These are phyloP conservation scores for Candida ulmi DNA, from an alignment of 805 yeast species.

Conservation along the genomic window DNA sequence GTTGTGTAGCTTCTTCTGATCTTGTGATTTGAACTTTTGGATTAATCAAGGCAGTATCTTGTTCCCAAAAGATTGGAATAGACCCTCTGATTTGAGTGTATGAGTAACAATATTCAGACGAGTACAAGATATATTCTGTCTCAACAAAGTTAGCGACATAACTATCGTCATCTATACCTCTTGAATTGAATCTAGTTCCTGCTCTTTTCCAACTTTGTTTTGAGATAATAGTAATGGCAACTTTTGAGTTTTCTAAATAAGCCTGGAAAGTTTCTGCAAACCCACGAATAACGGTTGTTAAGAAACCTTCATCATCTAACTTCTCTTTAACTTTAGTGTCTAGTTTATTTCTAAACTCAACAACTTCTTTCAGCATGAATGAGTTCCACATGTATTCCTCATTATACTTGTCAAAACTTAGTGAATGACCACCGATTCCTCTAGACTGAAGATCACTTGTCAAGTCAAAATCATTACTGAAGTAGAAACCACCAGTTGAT, in stretches of 20 bases:
- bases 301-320: conserved; percentile 71
- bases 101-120: conserved; percentile 53
- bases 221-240: conserved; percentile 71
- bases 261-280: conserved; percentile 75
- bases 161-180: conserved; percentile 95
- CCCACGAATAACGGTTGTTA: conserved; percentile 92
- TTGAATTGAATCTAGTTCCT: conserved; percentile 89
- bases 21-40: conserved; percentile 89
- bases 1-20: conserved; percentile 87
- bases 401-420: conserved; percentile 57
- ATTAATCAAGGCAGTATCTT: conserved; percentile 83
- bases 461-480: conserved; percentile 86
- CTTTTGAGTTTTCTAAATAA: conserved; percentile 29
- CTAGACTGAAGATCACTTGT: conserved; percentile 81
- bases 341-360: conserved; percentile 66
- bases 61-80: conserved; percentile 97
- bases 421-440: conserved; percentile 45
- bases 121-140: conserved; percentile 75
- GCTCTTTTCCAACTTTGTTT: conserved; percentile 97
- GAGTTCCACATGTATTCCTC: conserved; percentile 96
- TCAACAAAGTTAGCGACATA: conserved; percentile 95
- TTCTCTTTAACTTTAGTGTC: conserved; percentile 52
- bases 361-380: conserved; percentile 79
- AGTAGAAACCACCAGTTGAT: conserved; percentile 86
- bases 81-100: conserved; percentile 92